Evolutionary conservation across 192 early-diverging fungal species (phyloP).

Genomic region (Thamnidium elegans): DNA sequence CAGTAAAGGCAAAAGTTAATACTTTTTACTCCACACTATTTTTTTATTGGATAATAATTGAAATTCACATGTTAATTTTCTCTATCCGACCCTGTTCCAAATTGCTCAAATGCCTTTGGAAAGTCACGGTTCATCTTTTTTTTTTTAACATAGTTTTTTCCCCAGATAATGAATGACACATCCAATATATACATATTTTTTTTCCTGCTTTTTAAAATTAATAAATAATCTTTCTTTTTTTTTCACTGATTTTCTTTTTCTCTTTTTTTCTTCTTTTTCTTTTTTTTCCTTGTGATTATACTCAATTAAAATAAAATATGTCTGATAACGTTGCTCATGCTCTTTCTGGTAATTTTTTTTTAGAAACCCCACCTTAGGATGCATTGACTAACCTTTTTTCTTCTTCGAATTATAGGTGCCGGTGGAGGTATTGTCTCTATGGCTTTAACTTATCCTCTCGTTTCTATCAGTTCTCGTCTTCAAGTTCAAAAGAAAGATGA

Average conservation of each 20-base stretch:
- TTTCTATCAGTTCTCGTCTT: conserved; percentile 74
- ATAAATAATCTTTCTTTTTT: conserved; percentile 4
- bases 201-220: neutral
- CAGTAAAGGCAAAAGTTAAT: neutral
- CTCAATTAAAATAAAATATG: conserved; percentile 44
- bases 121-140: too few relatives aligned
- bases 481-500: conserved; percentile 70
- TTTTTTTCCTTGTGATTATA: conserved; percentile 12
- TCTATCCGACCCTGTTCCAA: neutral
- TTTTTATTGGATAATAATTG: conserved; percentile 8
- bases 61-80: conserved; percentile 17
- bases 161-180: conserved; percentile 18
- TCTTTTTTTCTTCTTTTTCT: conserved; percentile 18
- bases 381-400: too few relatives aligned
- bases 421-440: conserved; percentile 89
- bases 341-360: conserved; percentile 49
- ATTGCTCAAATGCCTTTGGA: neutral
- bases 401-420: conserved; percentile 49
- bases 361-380: too few relatives aligned
- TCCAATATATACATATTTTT: conserved; percentile 6
- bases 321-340: conserved; percentile 83
- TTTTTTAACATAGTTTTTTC: conserved; percentile 12
- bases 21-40: conserved; percentile 3
- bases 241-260: conserved; percentile 22
- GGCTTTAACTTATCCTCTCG: conserved; percentile 90